A percentile compares a stretch with the other conserved stretches of the same genome.
Conservation (phyloP, 2,329 filamentous ascomycete genomes). For the Ophiostoma ips region DNA sequence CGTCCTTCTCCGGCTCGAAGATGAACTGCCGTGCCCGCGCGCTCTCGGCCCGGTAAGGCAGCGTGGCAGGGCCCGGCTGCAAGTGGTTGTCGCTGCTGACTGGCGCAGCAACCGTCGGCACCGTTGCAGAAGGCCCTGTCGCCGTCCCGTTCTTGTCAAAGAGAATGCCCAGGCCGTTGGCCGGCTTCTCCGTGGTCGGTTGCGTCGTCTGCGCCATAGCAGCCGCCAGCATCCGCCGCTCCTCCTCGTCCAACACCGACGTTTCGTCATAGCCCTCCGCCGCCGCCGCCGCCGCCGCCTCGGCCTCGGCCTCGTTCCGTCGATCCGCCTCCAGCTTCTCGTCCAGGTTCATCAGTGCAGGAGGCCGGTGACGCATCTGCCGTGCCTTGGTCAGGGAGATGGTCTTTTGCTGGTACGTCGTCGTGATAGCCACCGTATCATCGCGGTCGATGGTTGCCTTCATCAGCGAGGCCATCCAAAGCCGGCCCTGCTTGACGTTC, state of each 20-base stretch:
- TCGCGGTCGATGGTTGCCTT: slow-evolving; percentile 97
- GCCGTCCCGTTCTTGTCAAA: slow-evolving; percentile 23
- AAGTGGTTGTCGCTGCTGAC: background rate
- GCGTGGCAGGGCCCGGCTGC: background rate
- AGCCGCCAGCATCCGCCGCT: slow-evolving; percentile 13
- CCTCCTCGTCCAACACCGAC: slow-evolving; percentile 12
- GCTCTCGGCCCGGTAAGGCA: slow-evolving; percentile 20
- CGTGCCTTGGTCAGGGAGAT: slow-evolving; percentile 83
- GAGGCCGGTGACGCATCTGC: slow-evolving; percentile 76
- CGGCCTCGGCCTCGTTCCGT: slow-evolving; percentile 6
- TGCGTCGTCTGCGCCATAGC: slow-evolving; percentile 14
- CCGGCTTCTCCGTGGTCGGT: slow-evolving; percentile 7
- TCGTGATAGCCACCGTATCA: slow-evolving; percentile 62
- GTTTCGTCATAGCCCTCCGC: slow-evolving; percentile 11
- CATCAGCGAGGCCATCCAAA: slow-evolving; percentile 98
- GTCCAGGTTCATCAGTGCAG: slow-evolving; percentile 65
- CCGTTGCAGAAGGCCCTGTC: no score
- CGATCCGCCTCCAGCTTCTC: slow-evolving; percentile 23
- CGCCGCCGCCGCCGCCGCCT: slow-evolving; percentile 1
- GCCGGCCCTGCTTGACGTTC: slow-evolving; percentile 69
- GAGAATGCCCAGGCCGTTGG: slow-evolving; percentile 24
- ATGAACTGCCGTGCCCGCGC: slow-evolving; percentile 19
- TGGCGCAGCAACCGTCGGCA: background rate
- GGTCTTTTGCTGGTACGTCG: slow-evolving; percentile 93
- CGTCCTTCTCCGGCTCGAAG: slow-evolving; percentile 21